Conservation (phyloP, 192 early-diverging fungal genomes). For the Mortierella hygrophila region DNA sequence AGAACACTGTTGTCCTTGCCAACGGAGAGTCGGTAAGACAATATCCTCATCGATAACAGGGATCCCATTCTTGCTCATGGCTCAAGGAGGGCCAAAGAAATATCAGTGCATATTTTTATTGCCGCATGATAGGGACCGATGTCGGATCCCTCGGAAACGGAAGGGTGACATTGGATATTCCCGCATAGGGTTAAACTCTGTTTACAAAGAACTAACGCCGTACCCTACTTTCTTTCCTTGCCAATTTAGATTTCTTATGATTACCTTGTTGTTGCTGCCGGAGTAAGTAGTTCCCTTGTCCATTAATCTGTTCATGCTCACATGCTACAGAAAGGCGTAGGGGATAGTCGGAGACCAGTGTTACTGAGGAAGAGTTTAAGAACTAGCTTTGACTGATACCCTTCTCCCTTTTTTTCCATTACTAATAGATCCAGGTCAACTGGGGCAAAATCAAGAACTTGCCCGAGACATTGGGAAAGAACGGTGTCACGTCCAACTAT, state of each 20-base stretch:
- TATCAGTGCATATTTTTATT: not conserved
- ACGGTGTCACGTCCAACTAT: slow-evolving; percentile 90
- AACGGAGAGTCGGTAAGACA: slow-evolving; percentile 71
- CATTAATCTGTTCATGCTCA: not conserved
- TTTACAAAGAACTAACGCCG: slow-evolving; percentile 18
- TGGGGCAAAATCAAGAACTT: slow-evolving; percentile 86
- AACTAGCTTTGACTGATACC: not conserved
- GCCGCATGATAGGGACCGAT: not conserved
- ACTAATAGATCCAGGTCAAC: slow-evolving; percentile 82
- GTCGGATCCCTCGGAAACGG: slow-evolving; percentile 10
- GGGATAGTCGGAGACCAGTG: too few species aligned
- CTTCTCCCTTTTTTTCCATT: slow-evolving; percentile 63
- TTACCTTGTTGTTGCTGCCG: slow-evolving; percentile 54
- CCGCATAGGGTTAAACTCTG: slow-evolving; percentile 9
- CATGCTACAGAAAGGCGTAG: not conserved
- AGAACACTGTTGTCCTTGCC: slow-evolving; percentile 74
- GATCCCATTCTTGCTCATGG: not conserved
- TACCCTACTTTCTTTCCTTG: not conserved
- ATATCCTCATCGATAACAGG: not conserved
- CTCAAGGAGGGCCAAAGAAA: not conserved
- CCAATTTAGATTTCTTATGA: slow-evolving; percentile 50
- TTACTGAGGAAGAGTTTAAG: not conserved
- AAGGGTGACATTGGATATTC: not conserved
- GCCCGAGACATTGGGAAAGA: slow-evolving; percentile 77
- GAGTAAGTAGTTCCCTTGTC: slow-evolving; percentile 31